Percentiles rank a stretch among this genome's conserved stretches.
Conservation (phyloP, 169 alveolate genomes). For the Cryptosporidium parvum region DNA sequence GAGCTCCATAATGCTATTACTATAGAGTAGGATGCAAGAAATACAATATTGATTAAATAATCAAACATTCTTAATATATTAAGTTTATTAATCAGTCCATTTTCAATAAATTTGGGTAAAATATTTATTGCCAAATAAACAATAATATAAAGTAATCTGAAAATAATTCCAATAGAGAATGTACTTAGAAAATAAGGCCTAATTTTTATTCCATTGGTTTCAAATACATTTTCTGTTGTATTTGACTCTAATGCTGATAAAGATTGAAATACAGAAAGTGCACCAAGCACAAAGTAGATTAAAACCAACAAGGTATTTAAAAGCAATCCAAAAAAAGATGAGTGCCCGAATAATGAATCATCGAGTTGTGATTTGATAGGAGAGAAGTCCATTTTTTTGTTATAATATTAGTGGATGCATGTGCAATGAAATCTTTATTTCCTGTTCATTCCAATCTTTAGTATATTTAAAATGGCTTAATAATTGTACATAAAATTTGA, state of each 20-base stretch:
- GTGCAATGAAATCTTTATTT: not conserved
- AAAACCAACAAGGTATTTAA: not conserved
- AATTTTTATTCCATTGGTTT: constrained; percentile 43
- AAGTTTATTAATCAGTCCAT: not conserved
- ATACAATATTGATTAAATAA: constrained; percentile 6
- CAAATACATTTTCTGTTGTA: constrained; percentile 20
- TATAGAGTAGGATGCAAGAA: constrained; percentile 45
- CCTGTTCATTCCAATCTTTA: not conserved
- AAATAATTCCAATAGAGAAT: constrained; percentile 19
- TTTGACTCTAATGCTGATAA: constrained; percentile 17
- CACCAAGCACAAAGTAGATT: not conserved
- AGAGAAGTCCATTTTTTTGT: not conserved
- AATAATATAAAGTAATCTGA: constrained; percentile 38
- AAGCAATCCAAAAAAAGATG: constrained; percentile 10
- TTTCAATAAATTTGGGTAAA: not conserved
- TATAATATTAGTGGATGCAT: not conserved
- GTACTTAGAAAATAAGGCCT: constrained; percentile 58
- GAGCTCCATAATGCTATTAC: constrained; percentile 55
- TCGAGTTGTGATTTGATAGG: not conserved
- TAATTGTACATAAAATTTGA: not conserved
- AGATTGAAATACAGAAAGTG: constrained; percentile 39
- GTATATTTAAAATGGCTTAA: no score
- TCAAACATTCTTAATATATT: constrained; percentile 22
- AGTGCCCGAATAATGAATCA: not conserved
- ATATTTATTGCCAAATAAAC: not conserved